phyloP scores from a whole-genome alignment of 768 basidiomycete species.

The Boletus tylopilopsis region DNA sequence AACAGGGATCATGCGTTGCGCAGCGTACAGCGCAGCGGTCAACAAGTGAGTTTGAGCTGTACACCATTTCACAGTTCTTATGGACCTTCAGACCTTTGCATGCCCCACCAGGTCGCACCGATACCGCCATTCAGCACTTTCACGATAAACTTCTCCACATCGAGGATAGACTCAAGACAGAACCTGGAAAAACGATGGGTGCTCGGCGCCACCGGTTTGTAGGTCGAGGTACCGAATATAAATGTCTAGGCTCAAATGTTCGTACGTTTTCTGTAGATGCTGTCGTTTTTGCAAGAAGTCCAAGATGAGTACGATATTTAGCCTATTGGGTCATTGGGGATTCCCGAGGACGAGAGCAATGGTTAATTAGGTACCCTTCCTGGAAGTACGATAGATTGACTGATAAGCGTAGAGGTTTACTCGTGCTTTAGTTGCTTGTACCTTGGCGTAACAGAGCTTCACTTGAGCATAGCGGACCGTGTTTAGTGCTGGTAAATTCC shows the following conservation, averaged over 20 bases:
- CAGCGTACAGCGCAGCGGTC: constrained; percentile 55
- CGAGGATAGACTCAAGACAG: constrained; percentile 72
- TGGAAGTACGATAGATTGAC: not conserved
- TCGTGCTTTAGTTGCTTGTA: no score
- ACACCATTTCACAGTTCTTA: not conserved
- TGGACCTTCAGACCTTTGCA: constrained; percentile 37
- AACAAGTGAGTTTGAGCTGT: constrained; percentile 39
- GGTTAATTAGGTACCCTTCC: not conserved
- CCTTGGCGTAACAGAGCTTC: no score
- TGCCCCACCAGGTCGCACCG: constrained; percentile 44
- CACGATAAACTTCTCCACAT: constrained; percentile 82
- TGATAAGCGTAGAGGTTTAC: not conserved
- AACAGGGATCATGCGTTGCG: constrained; percentile 61
- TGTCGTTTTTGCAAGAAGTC: constrained; percentile 57
- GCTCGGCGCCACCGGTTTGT: constrained; percentile 71
- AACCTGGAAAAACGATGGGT: constrained; percentile 62
- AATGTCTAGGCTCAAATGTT: constrained; percentile 1
- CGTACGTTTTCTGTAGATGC: constrained; percentile 41
- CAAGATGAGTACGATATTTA: constrained; percentile 46
- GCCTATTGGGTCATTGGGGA: not conserved
- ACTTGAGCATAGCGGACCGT: no score
- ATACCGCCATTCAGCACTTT: constrained; percentile 77
- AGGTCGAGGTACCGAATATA: constrained; percentile 15
- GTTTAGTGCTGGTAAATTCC: no score
- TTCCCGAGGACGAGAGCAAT: not conserved